A percentile compares a stretch with the other conserved stretches of the same genome.
phyloP scores from a whole-genome alignment of 306 rosid genomes.

The Argentina anserina region DNA sequence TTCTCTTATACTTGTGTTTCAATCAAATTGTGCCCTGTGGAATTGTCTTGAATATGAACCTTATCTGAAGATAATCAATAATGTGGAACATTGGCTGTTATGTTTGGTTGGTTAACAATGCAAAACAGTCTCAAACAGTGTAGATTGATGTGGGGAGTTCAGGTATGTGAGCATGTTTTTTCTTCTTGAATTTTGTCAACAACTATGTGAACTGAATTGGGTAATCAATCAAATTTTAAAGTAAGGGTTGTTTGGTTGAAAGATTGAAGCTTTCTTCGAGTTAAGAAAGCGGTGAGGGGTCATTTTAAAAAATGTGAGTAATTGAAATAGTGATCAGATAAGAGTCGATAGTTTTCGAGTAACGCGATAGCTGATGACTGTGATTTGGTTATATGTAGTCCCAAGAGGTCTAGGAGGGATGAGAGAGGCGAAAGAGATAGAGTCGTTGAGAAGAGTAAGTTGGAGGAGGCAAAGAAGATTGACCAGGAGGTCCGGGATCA shows the following conservation, averaged over 20 bases:
- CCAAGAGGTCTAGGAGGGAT: conserved; percentile 77
- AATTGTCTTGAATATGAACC: not conserved
- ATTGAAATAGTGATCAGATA: not conserved
- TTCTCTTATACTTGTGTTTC: not conserved
- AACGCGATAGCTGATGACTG: conserved; percentile 5
- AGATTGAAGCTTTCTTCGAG: conserved; percentile 11
- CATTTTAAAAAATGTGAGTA: no score
- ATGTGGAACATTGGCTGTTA: not conserved
- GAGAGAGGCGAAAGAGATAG: conserved; percentile 48
- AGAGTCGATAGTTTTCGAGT: not conserved
- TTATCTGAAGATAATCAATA: no score
- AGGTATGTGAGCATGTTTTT: not conserved
- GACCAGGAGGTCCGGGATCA: conserved; percentile 46
- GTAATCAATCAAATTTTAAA: not conserved
- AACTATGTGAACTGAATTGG: not conserved
- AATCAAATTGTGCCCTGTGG: no score
- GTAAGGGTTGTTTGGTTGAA: not conserved
- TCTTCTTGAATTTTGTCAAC: not conserved
- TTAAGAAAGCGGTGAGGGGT: not conserved
- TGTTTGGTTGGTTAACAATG: not conserved
- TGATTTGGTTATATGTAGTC: conserved; percentile 41
- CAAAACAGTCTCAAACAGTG: not conserved
- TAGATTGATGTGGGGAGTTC: not conserved
- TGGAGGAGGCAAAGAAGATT: conserved; percentile 31
- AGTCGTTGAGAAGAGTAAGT: conserved; percentile 25